Percentiles rank a stretch among this genome's conserved stretches.
These are phyloP conservation scores for Liriodendron chinense DNA, from an alignment of 164 flowering plant species.

Conservation along the genomic window DNA sequence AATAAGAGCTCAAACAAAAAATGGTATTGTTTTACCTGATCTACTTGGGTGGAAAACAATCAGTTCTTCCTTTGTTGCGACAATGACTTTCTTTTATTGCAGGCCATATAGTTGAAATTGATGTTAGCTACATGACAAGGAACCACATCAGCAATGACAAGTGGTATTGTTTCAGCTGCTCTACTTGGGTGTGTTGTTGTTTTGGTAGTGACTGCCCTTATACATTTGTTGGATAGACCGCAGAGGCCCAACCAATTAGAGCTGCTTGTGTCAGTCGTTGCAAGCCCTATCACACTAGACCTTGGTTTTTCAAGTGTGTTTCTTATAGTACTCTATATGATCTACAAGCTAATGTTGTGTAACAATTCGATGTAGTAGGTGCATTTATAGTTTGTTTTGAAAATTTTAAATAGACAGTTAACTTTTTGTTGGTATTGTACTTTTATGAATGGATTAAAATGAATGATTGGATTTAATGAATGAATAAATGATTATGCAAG, in stretches of 20 bases:
- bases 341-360: background rate
- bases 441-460: too few relatives aligned
- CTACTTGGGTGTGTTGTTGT: constrained; percentile 23
- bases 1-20: too few relatives aligned
- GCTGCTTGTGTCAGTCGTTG: constrained; percentile 21
- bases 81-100: constrained; percentile 10
- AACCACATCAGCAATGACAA: constrained; percentile 9
- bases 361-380: too few relatives aligned
- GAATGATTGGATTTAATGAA: too few relatives aligned
- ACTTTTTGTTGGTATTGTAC: too few relatives aligned
- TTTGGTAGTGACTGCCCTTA: constrained; percentile 24
- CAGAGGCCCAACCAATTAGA: constrained; percentile 17
- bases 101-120: constrained; percentile 69
- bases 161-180: constrained; percentile 21
- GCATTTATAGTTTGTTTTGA: too few relatives aligned
- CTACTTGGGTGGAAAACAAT: too few relatives aligned
- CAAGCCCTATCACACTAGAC: constrained; percentile 51
- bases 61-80: too few relatives aligned
- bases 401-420: too few relatives aligned
- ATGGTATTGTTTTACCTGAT: too few relatives aligned
- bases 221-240: constrained; percentile 32
- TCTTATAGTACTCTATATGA: too few relatives aligned
- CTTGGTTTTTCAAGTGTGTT: constrained; percentile 15
- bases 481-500: too few relatives aligned
- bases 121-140: constrained; percentile 46